Percentiles rank a stretch among this genome's conserved stretches.
Evolutionary conservation across 805 yeast genomes (phyloP).

Genomic region (Candida glaebosa): DNA sequence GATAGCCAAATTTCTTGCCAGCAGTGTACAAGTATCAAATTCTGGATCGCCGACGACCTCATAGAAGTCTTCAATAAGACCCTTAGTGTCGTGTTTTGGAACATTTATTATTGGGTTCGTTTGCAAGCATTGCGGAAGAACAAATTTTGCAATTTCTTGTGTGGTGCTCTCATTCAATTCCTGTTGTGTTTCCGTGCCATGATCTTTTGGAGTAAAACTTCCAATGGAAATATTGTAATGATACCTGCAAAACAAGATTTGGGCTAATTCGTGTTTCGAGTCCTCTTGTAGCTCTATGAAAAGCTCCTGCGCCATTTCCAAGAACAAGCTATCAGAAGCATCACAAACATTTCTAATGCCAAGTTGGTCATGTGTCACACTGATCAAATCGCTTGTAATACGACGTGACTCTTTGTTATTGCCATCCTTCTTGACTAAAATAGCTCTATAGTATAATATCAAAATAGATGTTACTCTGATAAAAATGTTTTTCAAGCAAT

Average conservation of each 20-base stretch:
- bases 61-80: slow-evolving; percentile 65
- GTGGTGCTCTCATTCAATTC: slow-evolving; percentile 28
- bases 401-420: not conserved
- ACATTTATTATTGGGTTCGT: slow-evolving; percentile 57
- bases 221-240: slow-evolving; percentile 63
- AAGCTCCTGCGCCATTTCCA: slow-evolving; percentile 55
- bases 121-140: slow-evolving; percentile 53
- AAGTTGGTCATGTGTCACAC: slow-evolving; percentile 66
- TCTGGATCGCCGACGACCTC: slow-evolving; percentile 71
- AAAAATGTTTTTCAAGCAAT: slow-evolving; percentile 44
- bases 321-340: slow-evolving; percentile 55
- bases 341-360: slow-evolving; percentile 73
- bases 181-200: slow-evolving; percentile 37
- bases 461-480: slow-evolving; percentile 35
- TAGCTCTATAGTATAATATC: slow-evolving; percentile 29
- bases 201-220: slow-evolving; percentile 63
- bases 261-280: slow-evolving; percentile 65
- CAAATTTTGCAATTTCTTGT: slow-evolving; percentile 40
- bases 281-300: slow-evolving; percentile 38
- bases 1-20: slow-evolving; percentile 44
- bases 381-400: slow-evolving; percentile 38
- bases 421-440: not conserved
- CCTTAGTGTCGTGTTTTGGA: slow-evolving; percentile 69
- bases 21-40: slow-evolving; percentile 32
- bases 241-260: slow-evolving; percentile 73